Conservation (phyloP, 2,329 filamentous ascomycete genomes). For the Trichophyton equinum region DNA sequence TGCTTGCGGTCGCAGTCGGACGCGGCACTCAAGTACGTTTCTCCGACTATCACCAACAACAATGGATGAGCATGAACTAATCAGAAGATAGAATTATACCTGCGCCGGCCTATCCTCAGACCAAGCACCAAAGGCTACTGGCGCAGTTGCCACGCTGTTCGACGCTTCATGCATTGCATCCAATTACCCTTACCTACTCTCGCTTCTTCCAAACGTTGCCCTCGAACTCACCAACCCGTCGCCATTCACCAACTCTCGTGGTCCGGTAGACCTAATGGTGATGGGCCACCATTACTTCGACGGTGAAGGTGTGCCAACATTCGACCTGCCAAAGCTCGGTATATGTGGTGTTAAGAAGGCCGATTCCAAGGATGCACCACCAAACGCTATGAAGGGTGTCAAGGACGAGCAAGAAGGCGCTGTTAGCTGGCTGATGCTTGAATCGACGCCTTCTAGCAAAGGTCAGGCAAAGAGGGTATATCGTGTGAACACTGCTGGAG, state of each 20-base stretch:
- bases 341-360: slow-evolving; percentile 52
- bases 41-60: slow-evolving; percentile 8
- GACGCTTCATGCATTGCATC: slow-evolving; percentile 71
- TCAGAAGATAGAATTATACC: slow-evolving; percentile 62
- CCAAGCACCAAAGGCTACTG: slow-evolving; percentile 50
- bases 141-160: slow-evolving; percentile 75
- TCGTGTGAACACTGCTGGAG: slow-evolving; percentile 71
- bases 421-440: slow-evolving; percentile 70
- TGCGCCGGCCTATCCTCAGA: slow-evolving; percentile 52
- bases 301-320: slow-evolving; percentile 58
- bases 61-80: slow-evolving; percentile 19
- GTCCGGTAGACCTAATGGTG: slow-evolving; percentile 48
- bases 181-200: slow-evolving; percentile 53
- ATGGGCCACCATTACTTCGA: slow-evolving; percentile 75
- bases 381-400: slow-evolving; percentile 45
- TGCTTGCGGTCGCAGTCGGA: slow-evolving; percentile 73
- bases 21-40: slow-evolving; percentile 53
- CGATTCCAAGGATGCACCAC: slow-evolving; percentile 50
- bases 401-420: slow-evolving; percentile 49
- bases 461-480: slow-evolving; percentile 63
- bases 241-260: slow-evolving; percentile 23
- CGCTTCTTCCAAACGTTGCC: slow-evolving; percentile 52
- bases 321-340: slow-evolving; percentile 56
- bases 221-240: slow-evolving; percentile 35
- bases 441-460: slow-evolving; percentile 41